Evolutionary conservation across 805 yeast species (phyloP).

Genomic region (Candida sanyiensis): DNA sequence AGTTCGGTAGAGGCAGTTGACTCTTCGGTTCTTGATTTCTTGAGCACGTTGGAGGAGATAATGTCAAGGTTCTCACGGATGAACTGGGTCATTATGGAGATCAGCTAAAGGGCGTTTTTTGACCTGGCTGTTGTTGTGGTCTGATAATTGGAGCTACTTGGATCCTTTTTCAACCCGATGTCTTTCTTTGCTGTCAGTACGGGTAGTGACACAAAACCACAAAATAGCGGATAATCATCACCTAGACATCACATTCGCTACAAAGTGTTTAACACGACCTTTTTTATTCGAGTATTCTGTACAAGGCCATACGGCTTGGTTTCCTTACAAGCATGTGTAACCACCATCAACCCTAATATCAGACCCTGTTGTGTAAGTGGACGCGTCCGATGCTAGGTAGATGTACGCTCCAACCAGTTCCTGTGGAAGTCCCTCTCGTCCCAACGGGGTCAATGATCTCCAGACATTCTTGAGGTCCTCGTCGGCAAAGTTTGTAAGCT

Average conservation of each 20-base stretch:
- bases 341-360: conserved; percentile 83
- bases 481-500: conserved; percentile 48
- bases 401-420: conserved; percentile 79
- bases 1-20: neutral
- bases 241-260: too few species aligned
- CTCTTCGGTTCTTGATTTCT: neutral
- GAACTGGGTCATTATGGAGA: conserved; percentile 17
- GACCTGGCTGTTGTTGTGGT: too few species aligned
- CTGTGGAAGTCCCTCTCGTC: conserved; percentile 67
- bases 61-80: conserved; percentile 18
- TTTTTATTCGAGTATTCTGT: too few species aligned
- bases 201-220: neutral
- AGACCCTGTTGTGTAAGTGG: conserved; percentile 72
- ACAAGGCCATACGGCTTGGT: too few species aligned
- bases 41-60: conserved; percentile 13
- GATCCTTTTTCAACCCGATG: too few species aligned
- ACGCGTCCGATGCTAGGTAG: conserved; percentile 75
- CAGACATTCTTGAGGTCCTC: conserved; percentile 40
- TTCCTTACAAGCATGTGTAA: conserved; percentile 30
- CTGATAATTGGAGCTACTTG: too few species aligned
- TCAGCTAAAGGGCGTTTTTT: too few species aligned
- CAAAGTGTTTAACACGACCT: too few species aligned
- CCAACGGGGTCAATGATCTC: conserved; percentile 54
- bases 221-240: neutral
- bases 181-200: too few species aligned